These are phyloP conservation scores for Clitopilus passeckerianus DNA, from an alignment of 768 basidiomycete species.

Conservation along the genomic window DNA sequence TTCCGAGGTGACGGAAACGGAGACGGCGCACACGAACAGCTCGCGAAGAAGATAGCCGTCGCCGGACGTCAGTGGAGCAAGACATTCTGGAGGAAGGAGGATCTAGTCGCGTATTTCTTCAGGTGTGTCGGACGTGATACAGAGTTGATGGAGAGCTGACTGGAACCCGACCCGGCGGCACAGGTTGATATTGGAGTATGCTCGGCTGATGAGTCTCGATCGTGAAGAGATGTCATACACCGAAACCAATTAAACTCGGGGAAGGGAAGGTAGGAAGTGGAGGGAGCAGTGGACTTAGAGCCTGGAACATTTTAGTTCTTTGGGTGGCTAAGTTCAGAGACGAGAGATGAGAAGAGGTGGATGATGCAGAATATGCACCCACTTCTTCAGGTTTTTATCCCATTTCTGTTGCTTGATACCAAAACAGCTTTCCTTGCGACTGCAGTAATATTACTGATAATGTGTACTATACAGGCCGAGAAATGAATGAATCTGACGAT, in stretches of 20 bases:
- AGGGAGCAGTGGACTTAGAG: background rate
- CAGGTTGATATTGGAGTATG: slow-evolving; percentile 17
- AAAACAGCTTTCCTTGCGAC: background rate
- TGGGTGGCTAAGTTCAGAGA: no score
- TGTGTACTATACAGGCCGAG: background rate
- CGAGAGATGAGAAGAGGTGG: no score
- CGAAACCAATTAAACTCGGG: background rate
- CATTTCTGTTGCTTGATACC: background rate
- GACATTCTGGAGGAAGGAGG: slow-evolving; percentile 40
- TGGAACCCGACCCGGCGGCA: background rate
- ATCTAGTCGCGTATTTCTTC: slow-evolving; percentile 41
- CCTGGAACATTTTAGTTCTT: no score
- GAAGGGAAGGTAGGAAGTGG: background rate
- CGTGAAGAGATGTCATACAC: slow-evolving; percentile 9
- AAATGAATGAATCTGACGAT: no score
- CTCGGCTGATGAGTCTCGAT: slow-evolving; percentile 15
- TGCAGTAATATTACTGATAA: background rate
- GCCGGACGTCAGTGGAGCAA: slow-evolving; percentile 41
- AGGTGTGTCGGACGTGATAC: slow-evolving; percentile 19
- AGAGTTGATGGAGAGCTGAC: background rate
- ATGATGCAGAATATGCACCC: no score
- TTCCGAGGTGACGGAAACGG: slow-evolving; percentile 62
- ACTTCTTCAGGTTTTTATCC: no score
- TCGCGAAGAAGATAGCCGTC: slow-evolving; percentile 47
- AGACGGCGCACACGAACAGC: slow-evolving; percentile 53